phyloP scores from a whole-genome alignment of 208 protist genomes.

The Naegleria gruberi region DNA sequence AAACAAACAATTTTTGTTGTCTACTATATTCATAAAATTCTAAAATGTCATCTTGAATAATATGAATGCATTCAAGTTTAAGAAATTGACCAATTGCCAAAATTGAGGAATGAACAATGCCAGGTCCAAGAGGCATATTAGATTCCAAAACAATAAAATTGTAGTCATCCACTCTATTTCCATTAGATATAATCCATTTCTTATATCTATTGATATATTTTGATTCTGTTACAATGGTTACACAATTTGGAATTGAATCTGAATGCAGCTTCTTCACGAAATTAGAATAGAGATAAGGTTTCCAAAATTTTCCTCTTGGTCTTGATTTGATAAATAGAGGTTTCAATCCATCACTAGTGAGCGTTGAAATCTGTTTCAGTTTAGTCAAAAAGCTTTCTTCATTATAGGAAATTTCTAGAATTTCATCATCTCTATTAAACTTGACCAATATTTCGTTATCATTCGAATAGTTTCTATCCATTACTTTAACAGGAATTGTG shows the following conservation, averaged over 20 bases:
- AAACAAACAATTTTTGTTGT: background rate
- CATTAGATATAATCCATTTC: background rate
- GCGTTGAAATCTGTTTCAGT: no score
- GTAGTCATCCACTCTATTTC: no score
- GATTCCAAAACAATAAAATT: background rate
- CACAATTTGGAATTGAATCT: background rate
- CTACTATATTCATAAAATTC: background rate
- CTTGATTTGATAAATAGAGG: no score
- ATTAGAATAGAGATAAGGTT: background rate
- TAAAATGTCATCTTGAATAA: background rate
- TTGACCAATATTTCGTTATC: no score
- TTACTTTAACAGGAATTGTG: no score
- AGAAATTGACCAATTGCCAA: background rate
- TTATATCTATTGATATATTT: background rate
- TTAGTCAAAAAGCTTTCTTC: no score
- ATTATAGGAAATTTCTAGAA: no score
- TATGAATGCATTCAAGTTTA: background rate
- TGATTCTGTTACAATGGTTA: background rate
- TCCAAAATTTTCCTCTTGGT: background rate
- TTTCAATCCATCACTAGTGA: no score
- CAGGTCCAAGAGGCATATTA: background rate
- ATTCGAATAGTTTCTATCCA: no score
- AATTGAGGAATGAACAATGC: background rate
- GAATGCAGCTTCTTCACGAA: no score
- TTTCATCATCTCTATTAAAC: no score